Percentiles rank a stretch among this genome's conserved stretches.
These are phyloP conservation scores for Saccharomyces mikatae DNA, from an alignment of 805 yeast species.

Conservation along the genomic window DNA sequence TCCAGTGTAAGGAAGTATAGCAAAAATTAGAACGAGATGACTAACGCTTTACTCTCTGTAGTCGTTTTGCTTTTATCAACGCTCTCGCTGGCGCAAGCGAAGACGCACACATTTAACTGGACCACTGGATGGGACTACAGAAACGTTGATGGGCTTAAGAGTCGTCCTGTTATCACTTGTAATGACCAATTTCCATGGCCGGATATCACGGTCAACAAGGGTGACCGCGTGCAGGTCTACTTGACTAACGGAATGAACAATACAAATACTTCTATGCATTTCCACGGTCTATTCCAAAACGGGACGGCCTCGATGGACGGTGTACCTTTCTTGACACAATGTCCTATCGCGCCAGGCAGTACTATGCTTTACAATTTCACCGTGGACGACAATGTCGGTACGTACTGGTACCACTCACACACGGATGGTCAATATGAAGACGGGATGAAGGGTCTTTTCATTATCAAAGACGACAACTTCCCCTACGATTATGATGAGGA, in stretches of 20 bases:
- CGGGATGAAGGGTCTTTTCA: conserved; percentile 75
- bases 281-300: conserved; percentile 82
- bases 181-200: conserved; percentile 76
- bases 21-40: background rate
- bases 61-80: conserved; percentile 1
- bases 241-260: conserved; percentile 66
- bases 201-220: conserved; percentile 61
- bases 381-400: conserved; percentile 71
- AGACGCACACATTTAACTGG: conserved; percentile 56
- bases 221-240: conserved; percentile 68
- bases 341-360: conserved; percentile 81
- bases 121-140: conserved; percentile 51
- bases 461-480: conserved; percentile 59
- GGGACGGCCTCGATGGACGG: conserved; percentile 82
- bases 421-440: conserved; percentile 85
- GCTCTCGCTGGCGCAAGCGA: conserved; percentile 9
- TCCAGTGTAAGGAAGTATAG: background rate
- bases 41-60: background rate
- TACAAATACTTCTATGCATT: conserved; percentile 73
- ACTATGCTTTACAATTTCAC: conserved; percentile 81
- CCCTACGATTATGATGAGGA: conserved; percentile 81
- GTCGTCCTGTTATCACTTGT: conserved; percentile 37
- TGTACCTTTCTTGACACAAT: conserved; percentile 78
- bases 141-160: conserved; percentile 34
- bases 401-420: conserved; percentile 98